Evolutionary conservation across 2,329 filamentous ascomycete genomes (phyloP), one percentile per base, ranked within the genome.

Genomic region (Claviceps humidiphila): DNA sequence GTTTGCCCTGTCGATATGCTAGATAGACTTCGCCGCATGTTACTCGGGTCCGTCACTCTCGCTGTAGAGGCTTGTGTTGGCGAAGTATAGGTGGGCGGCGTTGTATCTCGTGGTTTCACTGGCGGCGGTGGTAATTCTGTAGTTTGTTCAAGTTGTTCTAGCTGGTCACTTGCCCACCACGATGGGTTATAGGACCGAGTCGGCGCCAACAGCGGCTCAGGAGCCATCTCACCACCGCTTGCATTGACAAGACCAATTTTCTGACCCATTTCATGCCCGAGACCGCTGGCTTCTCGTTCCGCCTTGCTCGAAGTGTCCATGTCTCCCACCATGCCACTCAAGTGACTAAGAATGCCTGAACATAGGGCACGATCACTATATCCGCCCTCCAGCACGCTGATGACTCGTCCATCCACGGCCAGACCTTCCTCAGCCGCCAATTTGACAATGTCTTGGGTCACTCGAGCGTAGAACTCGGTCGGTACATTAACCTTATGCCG

Each of bases 401-500:
- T 84, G 22, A 97, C 76, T 45, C 93, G 79, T 2, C 91, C 91
- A 26, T 94, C 85, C 1, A 88, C 87, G 30, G 79, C 77, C 1
- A 87, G 78, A 2, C 78, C 86, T 59, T 87, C 82, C 64, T 96
- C 89, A 42, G 87, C 78, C 0, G 94, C 86, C 54, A 98, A 73
- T 47, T 78, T 81, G 14, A 94, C 84, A 3, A 96, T 80, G 62
- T 98, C 93, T 45, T 83, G 78, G 0, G 91, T 91, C 57, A 98
- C 85, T 1, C 86, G 82, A 48, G 93, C 93, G 64, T 97, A 98
- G 65, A 98, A 98, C 51, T 91, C 88, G 0, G 91, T 98, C 0
- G 93, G 91, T 2, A 98, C 93, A 62, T 95, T 95, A 61, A 95
- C 90, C 53, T 87, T 85, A 67, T 98, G 93, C 47, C 93, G 80